Percentiles rank a stretch among this genome's conserved stretches.
Evolutionary conservation across 306 rosid genomes (phyloP).

Genomic region (Lathyrus oleraceus): DNA sequence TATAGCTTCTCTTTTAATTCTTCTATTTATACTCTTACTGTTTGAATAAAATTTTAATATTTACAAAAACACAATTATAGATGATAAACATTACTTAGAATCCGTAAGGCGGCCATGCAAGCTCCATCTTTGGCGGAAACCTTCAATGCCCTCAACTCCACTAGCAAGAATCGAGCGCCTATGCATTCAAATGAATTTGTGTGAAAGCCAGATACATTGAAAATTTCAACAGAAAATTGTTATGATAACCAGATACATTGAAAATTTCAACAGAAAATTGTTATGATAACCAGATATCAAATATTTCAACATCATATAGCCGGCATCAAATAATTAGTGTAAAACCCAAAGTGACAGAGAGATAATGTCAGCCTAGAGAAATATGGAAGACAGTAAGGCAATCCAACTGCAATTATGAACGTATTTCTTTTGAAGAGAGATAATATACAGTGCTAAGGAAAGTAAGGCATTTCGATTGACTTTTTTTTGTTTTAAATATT

Average conservation of each 20-base stretch:
- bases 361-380: neutral
- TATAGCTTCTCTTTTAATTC: no score
- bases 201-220: neutral
- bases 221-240: slow-evolving; percentile 13
- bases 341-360: slow-evolving; percentile 5
- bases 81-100: slow-evolving; percentile 58
- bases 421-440: slow-evolving; percentile 6
- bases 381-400: slow-evolving; percentile 11
- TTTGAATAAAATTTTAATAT: no score
- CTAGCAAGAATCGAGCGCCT: slow-evolving; percentile 96
- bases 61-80: slow-evolving; percentile 31
- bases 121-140: slow-evolving; percentile 94
- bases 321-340: slow-evolving; percentile 1
- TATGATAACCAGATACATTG: neutral
- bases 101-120: slow-evolving; percentile 87
- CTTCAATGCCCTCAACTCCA: slow-evolving; percentile 80
- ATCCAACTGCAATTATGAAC: slow-evolving; percentile 5
- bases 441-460: slow-evolving; percentile 11
- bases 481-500: no score
- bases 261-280: slow-evolving; percentile 16
- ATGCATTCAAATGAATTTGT: slow-evolving; percentile 32
- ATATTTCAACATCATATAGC: neutral
- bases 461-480: neutral
- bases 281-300: neutral
- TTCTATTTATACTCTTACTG: no score